A percentile compares a stretch with the other conserved stretches of the same genome.
These are phyloP conservation scores for Cubamyces sp. DNA, from an alignment of 768 basidiomycete genomes.

Conservation along the genomic window DNA sequence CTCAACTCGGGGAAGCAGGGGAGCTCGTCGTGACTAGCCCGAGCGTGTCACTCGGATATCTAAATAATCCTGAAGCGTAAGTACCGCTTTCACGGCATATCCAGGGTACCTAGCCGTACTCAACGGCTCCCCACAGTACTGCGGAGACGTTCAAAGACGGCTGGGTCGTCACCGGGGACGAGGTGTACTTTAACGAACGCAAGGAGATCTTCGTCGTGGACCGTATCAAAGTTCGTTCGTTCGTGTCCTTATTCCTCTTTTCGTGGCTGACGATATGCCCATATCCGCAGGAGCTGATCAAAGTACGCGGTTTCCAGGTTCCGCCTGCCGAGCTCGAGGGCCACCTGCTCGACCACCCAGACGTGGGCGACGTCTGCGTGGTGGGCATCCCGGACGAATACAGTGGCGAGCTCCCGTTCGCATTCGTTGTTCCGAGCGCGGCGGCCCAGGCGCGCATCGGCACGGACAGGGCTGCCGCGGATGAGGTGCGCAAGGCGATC, in stretches of 20 bases:
- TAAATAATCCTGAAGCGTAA: slow-evolving; percentile 29
- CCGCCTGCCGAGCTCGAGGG: slow-evolving; percentile 43
- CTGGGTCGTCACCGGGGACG: slow-evolving; percentile 74
- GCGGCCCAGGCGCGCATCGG: slow-evolving; percentile 43
- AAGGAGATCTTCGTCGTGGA: slow-evolving; percentile 73
- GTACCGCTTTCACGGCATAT: neutral
- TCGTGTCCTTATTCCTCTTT: neutral
- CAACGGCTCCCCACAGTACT: slow-evolving; percentile 44
- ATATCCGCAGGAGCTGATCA: slow-evolving; percentile 65
- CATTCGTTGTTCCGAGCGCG: slow-evolving; percentile 61
- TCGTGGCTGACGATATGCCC: neutral
- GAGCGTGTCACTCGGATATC: slow-evolving; percentile 42
- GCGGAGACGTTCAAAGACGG: slow-evolving; percentile 65
- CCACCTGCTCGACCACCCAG: slow-evolving; percentile 42
- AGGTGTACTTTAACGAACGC: slow-evolving; percentile 64
- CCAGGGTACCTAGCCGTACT: neutral
- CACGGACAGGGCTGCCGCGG: slow-evolving; percentile 37
- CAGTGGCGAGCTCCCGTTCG: slow-evolving; percentile 74
- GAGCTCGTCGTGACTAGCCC: slow-evolving; percentile 53
- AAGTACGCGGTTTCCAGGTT: slow-evolving; percentile 55
- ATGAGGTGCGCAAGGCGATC: slow-evolving; percentile 49
- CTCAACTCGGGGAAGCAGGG: slow-evolving; percentile 48
- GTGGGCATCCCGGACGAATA: slow-evolving; percentile 75
- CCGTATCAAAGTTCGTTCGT: slow-evolving; percentile 63
- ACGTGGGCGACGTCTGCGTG: slow-evolving; percentile 46